These are phyloP conservation scores for Acacia pycnantha DNA, from an alignment of 331 rosid genomes.

Conservation along the genomic window DNA sequence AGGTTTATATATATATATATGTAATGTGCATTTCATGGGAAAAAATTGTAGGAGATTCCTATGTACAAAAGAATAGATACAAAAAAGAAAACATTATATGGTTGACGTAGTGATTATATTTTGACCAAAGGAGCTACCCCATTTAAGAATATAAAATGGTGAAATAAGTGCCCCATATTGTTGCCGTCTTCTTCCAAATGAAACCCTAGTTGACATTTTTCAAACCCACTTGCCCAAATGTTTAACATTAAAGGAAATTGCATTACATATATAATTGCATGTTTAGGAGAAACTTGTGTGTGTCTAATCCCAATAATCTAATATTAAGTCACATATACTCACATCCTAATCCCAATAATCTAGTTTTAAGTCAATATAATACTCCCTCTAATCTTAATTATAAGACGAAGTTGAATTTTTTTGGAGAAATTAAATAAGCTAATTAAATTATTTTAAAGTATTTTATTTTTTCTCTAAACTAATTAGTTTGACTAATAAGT, in stretches of 20 bases:
- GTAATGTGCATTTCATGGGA: background rate
- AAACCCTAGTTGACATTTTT: conserved; percentile 54
- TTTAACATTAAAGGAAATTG: background rate
- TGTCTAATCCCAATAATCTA: background rate
- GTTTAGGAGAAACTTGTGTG: background rate
- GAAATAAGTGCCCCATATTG: conserved; percentile 46
- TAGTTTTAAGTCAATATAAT: background rate
- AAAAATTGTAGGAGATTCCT: background rate
- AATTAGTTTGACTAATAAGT: too few relatives aligned
- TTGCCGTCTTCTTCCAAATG: conserved; percentile 40
- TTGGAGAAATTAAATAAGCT: too few relatives aligned
- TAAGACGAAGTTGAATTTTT: too few relatives aligned
- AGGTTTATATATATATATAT: too few relatives aligned
- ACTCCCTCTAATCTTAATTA: too few relatives aligned
- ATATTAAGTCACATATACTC: background rate
- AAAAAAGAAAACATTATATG: background rate
- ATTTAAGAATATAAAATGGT: conserved; percentile 33
- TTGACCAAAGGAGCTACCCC: conserved; percentile 46
- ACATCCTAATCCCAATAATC: too few relatives aligned
- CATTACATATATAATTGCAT: background rate
- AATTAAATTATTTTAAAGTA: too few relatives aligned
- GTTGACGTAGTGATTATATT: conserved; percentile 44
- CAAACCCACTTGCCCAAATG: conserved; percentile 44
- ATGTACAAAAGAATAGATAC: conserved; percentile 2
- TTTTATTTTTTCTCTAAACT: too few relatives aligned